A percentile compares a stretch with the other conserved stretches of the same genome.
These are phyloP conservation scores for Yamadazyma sp. DNA, from an alignment of 805 yeast species.

Conservation along the genomic window DNA sequence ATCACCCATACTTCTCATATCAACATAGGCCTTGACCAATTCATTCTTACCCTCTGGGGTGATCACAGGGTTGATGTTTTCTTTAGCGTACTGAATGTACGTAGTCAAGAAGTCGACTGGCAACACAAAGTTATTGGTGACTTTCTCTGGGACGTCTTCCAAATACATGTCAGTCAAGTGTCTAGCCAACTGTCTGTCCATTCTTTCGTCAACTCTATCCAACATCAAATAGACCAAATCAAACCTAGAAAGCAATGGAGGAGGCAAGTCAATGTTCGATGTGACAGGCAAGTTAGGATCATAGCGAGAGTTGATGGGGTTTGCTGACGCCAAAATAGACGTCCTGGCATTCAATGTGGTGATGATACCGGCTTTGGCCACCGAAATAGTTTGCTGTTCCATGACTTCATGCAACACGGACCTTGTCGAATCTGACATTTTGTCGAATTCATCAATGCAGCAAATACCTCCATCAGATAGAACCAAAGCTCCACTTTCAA, in stretches of 20 bases:
- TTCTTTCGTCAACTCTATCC: constrained; percentile 85
- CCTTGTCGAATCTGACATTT: constrained; percentile 92
- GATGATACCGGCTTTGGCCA: constrained; percentile 97
- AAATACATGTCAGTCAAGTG: constrained; percentile 91
- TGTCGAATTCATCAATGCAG: constrained; percentile 98
- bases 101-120: constrained; percentile 86
- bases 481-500: constrained; percentile 95
- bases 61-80: constrained; percentile 74
- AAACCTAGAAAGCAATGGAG: constrained; percentile 91
- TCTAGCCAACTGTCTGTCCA: constrained; percentile 82
- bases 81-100: constrained; percentile 94
- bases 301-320: constrained; percentile 93
- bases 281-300: constrained; percentile 95
- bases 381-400: constrained; percentile 98
- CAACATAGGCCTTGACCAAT: constrained; percentile 84
- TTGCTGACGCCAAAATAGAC: constrained; percentile 93
- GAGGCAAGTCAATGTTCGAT: constrained; percentile 93
- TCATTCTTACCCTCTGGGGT: constrained; percentile 80
- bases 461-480: constrained; percentile 97
- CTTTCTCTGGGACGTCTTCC: constrained; percentile 81
- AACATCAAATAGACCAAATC: constrained; percentile 90
- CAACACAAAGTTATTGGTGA: constrained; percentile 62
- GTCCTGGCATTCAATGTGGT: constrained; percentile 96
- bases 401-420: constrained; percentile 97
- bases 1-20: constrained; percentile 92